Conservation (phyloP, 2,329 filamentous ascomycete genomes). For the Penicillium brevicompactum region DNA sequence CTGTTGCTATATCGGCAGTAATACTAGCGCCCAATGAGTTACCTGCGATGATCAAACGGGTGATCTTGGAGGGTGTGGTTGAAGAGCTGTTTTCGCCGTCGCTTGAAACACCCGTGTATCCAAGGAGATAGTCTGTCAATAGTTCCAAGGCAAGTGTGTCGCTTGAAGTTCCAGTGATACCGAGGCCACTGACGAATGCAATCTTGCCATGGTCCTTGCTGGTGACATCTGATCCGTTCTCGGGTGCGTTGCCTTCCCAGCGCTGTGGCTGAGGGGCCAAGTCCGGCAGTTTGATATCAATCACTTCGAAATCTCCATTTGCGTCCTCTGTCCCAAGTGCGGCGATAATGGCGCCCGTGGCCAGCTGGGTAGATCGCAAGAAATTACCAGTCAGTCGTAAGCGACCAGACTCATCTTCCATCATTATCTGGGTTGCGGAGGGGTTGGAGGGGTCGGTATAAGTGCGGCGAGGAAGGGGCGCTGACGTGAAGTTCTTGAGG, state of each 20-base stretch:
- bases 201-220: constrained; percentile 62
- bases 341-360: constrained; percentile 92
- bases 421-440: constrained; percentile 67
- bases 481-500: constrained; percentile 79
- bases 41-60: constrained; percentile 84
- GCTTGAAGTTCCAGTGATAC: constrained; percentile 74
- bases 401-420: constrained; percentile 94
- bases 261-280: constrained; percentile 78
- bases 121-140: constrained; percentile 82
- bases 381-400: constrained; percentile 74
- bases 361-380: constrained; percentile 70
- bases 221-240: constrained; percentile 44
- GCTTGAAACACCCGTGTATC: constrained; percentile 65
- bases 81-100: constrained; percentile 54
- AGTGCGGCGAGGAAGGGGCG: constrained; percentile 73
- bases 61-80: constrained; percentile 59
- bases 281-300: constrained; percentile 87
- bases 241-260: constrained; percentile 58
- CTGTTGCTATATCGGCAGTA: constrained; percentile 38
- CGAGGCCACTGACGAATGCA: constrained; percentile 85
- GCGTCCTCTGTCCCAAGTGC: constrained; percentile 91
- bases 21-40: constrained; percentile 69
- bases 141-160: constrained; percentile 76
- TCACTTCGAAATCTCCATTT: constrained; percentile 87
- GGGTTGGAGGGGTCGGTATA: constrained; percentile 63